phyloP scores from a whole-genome alignment of 169 alveolate genomes.

The Plasmodium relictum region DNA sequence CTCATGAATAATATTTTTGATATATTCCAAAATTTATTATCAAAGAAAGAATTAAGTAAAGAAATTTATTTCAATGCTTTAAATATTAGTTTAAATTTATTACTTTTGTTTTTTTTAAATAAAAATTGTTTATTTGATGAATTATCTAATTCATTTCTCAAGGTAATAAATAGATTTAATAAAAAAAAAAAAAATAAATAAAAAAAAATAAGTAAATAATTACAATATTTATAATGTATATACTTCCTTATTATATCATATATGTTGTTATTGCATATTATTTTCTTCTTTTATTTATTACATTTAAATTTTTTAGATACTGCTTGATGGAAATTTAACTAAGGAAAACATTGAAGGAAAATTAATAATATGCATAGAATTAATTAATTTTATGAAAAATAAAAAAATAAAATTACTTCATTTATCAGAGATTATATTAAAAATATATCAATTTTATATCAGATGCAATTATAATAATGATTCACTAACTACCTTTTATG shows the following conservation, averaged over 20 bases:
- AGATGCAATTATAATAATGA: neutral
- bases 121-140: neutral
- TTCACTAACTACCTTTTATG: constrained; percentile 23
- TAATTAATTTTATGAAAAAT: constrained; percentile 36
- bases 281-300: neutral
- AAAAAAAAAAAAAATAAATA: constrained; percentile 5
- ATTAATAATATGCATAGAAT: constrained; percentile 17
- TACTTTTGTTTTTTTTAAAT: neutral
- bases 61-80: neutral
- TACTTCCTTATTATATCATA: neutral
- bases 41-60: neutral
- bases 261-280: neutral
- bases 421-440: neutral
- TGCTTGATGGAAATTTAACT: neutral
- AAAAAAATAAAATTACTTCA: constrained; percentile 14
- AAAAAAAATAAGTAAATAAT: neutral
- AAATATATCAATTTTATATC: constrained; percentile 10
- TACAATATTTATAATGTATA: neutral
- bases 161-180: neutral
- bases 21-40: neutral
- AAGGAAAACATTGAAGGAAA: neutral
- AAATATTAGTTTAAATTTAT: neutral
- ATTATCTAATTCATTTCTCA: neutral
- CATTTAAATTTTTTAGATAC: neutral
- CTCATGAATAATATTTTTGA: neutral